phyloP scores from a whole-genome alignment of 148 eudicot genomes.

The Silene conica region DNA sequence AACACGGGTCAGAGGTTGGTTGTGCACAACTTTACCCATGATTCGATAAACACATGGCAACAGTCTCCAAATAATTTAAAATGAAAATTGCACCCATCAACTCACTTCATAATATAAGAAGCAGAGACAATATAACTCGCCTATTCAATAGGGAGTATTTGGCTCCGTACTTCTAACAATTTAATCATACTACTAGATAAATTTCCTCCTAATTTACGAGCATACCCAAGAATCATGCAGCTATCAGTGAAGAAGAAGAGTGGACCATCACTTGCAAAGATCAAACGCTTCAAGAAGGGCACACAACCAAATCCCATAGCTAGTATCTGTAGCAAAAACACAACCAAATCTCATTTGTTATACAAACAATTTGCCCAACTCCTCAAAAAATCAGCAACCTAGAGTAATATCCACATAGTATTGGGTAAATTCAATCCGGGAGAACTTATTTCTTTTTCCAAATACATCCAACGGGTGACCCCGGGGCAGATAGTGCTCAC shows the following conservation, averaged over 20 bases:
- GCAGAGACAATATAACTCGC: too few species aligned
- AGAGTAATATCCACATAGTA: neutral
- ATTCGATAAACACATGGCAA: too few species aligned
- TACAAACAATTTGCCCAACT: neutral
- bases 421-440: too few species aligned
- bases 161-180: neutral
- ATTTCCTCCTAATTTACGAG: neutral
- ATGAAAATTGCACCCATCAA: too few species aligned
- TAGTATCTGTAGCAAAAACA: conserved; percentile 49
- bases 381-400: neutral
- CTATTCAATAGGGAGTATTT: neutral
- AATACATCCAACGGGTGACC: too few species aligned
- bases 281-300: conserved; percentile 64
- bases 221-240: conserved; percentile 96
- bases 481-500: too few species aligned
- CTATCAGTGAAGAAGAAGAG: conserved; percentile 94
- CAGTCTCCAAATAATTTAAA: too few species aligned
- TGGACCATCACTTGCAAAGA: conserved; percentile 84
- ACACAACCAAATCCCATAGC: conserved; percentile 82
- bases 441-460: too few species aligned
- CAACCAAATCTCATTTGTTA: neutral
- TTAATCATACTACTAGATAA: neutral
- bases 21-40: too few species aligned
- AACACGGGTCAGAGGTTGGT: too few species aligned
- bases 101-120: too few species aligned